A percentile compares a stretch with the other conserved stretches of the same genome.
phyloP scores from a whole-genome alignment of 2,329 filamentous ascomycete species.

The Bisporella sp. region DNA sequence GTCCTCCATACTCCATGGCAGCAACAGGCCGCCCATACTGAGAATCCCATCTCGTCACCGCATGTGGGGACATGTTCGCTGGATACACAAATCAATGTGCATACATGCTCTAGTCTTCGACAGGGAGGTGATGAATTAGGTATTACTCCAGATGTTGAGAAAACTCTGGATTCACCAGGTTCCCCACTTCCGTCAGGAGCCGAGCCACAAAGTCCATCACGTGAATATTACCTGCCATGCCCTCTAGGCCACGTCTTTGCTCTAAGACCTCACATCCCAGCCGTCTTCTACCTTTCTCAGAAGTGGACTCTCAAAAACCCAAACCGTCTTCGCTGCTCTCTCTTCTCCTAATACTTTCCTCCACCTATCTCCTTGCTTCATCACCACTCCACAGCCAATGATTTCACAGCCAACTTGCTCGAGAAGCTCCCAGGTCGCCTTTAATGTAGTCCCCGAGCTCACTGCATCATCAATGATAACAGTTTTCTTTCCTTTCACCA shows the following conservation, averaged over 20 bases:
- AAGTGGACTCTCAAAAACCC: constrained; percentile 21
- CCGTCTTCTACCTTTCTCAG: constrained; percentile 17
- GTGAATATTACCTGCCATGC: not conserved
- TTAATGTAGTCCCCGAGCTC: constrained; percentile 20
- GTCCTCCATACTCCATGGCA: not conserved
- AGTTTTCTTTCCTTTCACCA: constrained; percentile 14
- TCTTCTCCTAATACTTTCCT: constrained; percentile 11
- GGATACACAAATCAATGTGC: too few species aligned
- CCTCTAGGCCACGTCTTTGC: not conserved
- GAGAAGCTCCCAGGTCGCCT: constrained; percentile 22
- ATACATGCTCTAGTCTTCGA: too few species aligned
- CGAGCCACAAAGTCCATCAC: too few species aligned
- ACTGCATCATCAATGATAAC: constrained; percentile 24
- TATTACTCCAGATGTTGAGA: too few species aligned
- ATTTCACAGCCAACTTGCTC: constrained; percentile 15
- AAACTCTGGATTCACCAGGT: too few species aligned
- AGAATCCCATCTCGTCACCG: not conserved
- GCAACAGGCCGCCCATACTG: not conserved
- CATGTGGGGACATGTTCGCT: too few species aligned
- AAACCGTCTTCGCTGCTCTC: constrained; percentile 10
- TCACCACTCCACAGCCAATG: constrained; percentile 18
- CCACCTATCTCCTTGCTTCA: constrained; percentile 24
- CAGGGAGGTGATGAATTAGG: too few species aligned
- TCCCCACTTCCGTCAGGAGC: too few species aligned
- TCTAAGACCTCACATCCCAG: constrained; percentile 12